Base-by-base conservation (phyloP, 2,329 filamentous ascomycete species). In the Pseudopyricularia cyperi region DNA sequence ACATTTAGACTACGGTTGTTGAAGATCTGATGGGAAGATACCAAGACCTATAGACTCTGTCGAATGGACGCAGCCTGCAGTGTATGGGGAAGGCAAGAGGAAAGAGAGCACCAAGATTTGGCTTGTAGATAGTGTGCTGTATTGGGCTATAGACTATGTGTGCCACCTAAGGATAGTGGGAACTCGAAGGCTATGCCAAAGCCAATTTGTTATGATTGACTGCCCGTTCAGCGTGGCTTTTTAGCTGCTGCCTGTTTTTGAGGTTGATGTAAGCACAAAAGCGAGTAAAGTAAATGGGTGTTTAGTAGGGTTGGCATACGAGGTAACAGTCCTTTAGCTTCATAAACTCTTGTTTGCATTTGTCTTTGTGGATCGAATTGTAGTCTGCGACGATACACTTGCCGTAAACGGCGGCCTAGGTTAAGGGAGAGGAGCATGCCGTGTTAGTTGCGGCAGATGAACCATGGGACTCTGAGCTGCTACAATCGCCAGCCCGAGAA, bases 321-420 rank as follows among this genome's bases (percentile, higher is more conserved):
- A 94, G 62, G 63, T 89, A 95, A 64, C 91, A 97, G 58, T 95
- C 76, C 65, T 95, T 95, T 48, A 97, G 66, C 57, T 72, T 81
- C 67, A 93, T 72, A 59, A 98, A 97, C 63, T 96, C 89, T 53
- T 80, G 81, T 4, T 76, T 75, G 63, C 93, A 98, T 73, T 93
- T 93, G 63, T 96, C 88, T 64, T 95, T 95, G 60, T 89, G 79
- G 3, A 95, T 80, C 4, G 89, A 80, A 63, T 91, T 91, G 69
- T 95, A 97, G 63, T 97, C 91, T 37, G 81, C 80, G 50, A 91
- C 78, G 57, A 98, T 83, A 65, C 93, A 98, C 73, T 89, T 90
- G 58, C 91, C 93, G 63, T 97, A 98, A 12, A 79, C 73, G 3
- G 88, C 76, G 51, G 88, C 85, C 91, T 97, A 53, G 22, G 52